Conservation (phyloP, 2,329 filamentous ascomycete genomes). For the Ophiostoma angusticollis region DNA sequence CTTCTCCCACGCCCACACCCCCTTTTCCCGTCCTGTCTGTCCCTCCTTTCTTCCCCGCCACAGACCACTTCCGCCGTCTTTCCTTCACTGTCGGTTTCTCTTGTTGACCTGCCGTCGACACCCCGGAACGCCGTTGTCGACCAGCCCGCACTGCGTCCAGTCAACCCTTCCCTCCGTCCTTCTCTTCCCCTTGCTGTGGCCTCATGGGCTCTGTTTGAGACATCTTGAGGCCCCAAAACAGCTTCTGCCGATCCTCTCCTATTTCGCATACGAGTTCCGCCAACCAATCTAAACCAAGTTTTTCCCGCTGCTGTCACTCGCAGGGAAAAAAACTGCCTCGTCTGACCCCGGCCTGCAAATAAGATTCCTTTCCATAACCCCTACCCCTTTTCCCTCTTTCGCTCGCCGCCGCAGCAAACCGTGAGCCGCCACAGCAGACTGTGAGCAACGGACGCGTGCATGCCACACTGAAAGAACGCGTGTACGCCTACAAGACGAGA, state of each 20-base stretch:
- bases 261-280: neutral
- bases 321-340: slow-evolving; percentile 3
- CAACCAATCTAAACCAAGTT: slow-evolving; percentile 6
- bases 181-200: neutral
- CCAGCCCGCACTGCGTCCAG: too few relatives aligned
- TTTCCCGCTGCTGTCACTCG: slow-evolving; percentile 5
- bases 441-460: too few relatives aligned
- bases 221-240: slow-evolving; percentile 4
- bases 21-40: neutral
- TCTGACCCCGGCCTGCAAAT: neutral
- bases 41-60: neutral
- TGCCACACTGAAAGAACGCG: too few relatives aligned
- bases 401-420: neutral
- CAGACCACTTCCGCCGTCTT: too few relatives aligned
- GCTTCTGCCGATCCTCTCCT: slow-evolving; percentile 8
- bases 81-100: too few relatives aligned
- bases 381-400: neutral
- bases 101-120: too few relatives aligned
- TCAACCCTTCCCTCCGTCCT: neutral
- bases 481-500: neutral
- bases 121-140: too few relatives aligned
- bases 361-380: neutral
- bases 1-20: neutral
- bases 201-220: neutral
- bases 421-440: neutral